Base-by-base conservation (phyloP, 78 protist species). In the Speleostelium caveatum region DNA sequence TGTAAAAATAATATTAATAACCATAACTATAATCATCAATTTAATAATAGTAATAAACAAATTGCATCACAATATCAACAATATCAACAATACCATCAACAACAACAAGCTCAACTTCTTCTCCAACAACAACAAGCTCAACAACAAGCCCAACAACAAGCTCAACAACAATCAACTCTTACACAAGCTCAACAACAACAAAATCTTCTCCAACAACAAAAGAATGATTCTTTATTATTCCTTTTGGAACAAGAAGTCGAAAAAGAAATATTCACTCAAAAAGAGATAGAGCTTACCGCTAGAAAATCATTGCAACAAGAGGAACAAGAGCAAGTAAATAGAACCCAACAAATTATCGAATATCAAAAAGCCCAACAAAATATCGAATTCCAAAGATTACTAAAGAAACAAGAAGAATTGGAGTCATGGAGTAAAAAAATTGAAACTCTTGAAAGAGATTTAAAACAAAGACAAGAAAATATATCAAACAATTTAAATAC, bases 281-380 rank as follows among this genome's bases (percentile, higher is more conserved):
- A 83, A 60, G 90, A 83, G 51, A 53, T 38, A 28, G 90, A 83
- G 30, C 36, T 83, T 6, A 33, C 24, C 0, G 72, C 5, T 6
- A 83, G 62, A 35, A 67, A 38, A 55, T 2, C 39, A 4, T 19
- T 22, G 8, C 90, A 83, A 59, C 42, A 36, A 21, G 77, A 83
- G 36, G 90, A 83, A 22, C 51, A 63, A 30, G 76, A 69, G 8
- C 14, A 36, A 10, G 61, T 83, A 32, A 61, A 67, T 21, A 73
- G 90, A 39, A 68, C 38, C n/a, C 90, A 83, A 69, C 90, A 69
- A 39, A 38, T 83, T 26, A 16, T 83, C 2, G 90, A 83, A 32
- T 69, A 69, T 39, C 75, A 83, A 69, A 83, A 83, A 75, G 22
- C n/a, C 28, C 90, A 83, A 60, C 90, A 83, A 59, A 60, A 59